phyloP scores from a whole-genome alignment of 177 flowering plant species.

The Vitis hybrid region DNA sequence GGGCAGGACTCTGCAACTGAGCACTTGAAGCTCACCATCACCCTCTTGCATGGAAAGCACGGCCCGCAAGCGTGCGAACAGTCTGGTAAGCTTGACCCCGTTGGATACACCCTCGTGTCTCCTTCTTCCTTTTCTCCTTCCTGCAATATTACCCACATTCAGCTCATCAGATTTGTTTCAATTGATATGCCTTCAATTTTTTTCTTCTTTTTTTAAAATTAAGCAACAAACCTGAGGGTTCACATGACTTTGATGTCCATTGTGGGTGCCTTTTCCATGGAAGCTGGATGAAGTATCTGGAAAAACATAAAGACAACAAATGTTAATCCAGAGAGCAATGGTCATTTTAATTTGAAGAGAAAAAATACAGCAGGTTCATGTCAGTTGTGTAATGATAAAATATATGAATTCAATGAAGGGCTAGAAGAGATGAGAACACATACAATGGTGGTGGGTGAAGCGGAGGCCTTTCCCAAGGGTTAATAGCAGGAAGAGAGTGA shows the following conservation, averaged over 20 bases:
- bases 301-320: conserved; percentile 5
- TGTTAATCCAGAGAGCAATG: neutral
- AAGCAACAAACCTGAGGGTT: conserved; percentile 22
- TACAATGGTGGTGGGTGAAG: conserved; percentile 28
- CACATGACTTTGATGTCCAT: conserved; percentile 9
- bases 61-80: conserved; percentile 86
- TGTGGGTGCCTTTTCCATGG: conserved; percentile 1
- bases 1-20: conserved; percentile 76
- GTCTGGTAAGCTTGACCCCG: conserved; percentile 86
- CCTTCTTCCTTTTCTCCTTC: conserved; percentile 21
- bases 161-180: neutral
- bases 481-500: conserved; percentile 24
- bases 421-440: neutral
- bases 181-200: no score
- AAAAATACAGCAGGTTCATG: no score
- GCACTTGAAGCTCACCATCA: conserved; percentile 81
- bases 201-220: no score
- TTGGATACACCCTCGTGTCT: conserved; percentile 49
- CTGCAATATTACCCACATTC: conserved; percentile 10
- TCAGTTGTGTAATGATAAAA: neutral
- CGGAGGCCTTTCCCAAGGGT: conserved; percentile 21
- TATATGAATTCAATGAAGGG: neutral
- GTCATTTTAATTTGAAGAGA: no score
- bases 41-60: conserved; percentile 84
- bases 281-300: conserved; percentile 9